Evolutionary conservation across 345 rosid species (phyloP), one percentile per base, ranked within the genome.

Genomic region (Eucalyptus guilfoylei): DNA sequence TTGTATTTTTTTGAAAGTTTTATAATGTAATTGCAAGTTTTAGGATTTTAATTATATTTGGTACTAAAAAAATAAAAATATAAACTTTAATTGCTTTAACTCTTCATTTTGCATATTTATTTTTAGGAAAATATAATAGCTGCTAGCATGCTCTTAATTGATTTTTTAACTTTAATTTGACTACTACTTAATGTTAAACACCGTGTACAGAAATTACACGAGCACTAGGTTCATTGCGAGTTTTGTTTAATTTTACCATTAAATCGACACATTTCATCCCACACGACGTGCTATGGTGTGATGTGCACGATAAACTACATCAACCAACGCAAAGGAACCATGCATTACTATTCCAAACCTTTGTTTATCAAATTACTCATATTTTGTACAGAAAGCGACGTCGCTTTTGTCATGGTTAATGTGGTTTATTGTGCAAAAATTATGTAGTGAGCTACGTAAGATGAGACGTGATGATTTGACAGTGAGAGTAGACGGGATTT

Each of bases 181-280:
- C 58, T 52, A 11, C 11, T 21, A 52, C 10, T 52, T 8, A 52
- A 52, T 1, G 1, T 52, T 52, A 52, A 52, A 21, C 0, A 52
- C 5, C 26, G 0, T 52, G 58, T 52, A 52, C 26, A 21, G 11
- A 52, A 52, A 52, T 52, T 52, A 52, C 21, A 8, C 11, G 5
- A 52, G 11, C 26, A n/a, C n/a, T n/a, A n/a, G n/a, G n/a, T n/a
- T 52, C 0, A 1, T 52, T 14, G 1, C 0, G 1, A 52, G 24
- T 52, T 19, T 52, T 19, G 24, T 52, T 52, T 52, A 17, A 52
- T 52, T 19, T 52, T 52, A 52, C 24, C 55, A 1, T 52, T 52
- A 52, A 52, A 52, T 52, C 0, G 55, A 0, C 55, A 52, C 24
- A 19, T 52, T 52, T 52, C 24, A 52, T 52, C 55, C 55, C 24